phyloP scores from a whole-genome alignment of 192 early-diverging fungal genomes.

The Coemansia guatemalensis region DNA sequence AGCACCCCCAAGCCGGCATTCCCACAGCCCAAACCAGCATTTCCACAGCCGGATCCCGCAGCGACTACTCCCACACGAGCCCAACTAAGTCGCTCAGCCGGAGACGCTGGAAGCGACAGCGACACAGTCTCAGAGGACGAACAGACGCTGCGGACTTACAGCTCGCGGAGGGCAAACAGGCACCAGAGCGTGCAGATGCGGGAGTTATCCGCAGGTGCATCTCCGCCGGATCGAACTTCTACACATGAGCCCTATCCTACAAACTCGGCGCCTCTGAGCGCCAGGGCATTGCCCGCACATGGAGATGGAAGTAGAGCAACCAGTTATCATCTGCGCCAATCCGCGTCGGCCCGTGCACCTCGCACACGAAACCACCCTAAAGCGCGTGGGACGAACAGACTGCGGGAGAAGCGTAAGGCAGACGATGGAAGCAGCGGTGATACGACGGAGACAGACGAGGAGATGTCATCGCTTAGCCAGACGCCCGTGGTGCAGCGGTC shows the following conservation, averaged over 20 bases:
- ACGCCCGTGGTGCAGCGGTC: constrained; percentile 13
- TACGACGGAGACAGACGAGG: constrained; percentile 36
- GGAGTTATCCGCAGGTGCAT: constrained; percentile 7
- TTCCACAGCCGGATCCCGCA: neutral
- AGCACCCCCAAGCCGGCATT: constrained; percentile 32
- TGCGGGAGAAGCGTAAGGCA: neutral
- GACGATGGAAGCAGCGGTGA: constrained; percentile 21
- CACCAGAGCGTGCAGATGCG: constrained; percentile 28
- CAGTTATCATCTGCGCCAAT: neutral
- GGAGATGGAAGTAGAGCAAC: neutral
- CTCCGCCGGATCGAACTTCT: neutral
- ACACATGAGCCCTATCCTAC: neutral
- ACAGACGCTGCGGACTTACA: constrained; percentile 39
- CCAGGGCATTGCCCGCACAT: neutral
- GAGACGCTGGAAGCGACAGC: constrained; percentile 20
- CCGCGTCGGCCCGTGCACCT: neutral
- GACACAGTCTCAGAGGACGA: constrained; percentile 54
- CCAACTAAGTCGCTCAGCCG: constrained; percentile 3
- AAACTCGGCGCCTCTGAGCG: neutral
- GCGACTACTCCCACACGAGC: neutral
- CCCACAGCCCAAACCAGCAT: neutral
- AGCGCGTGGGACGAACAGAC: neutral
- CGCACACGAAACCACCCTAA: neutral
- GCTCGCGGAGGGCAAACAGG: constrained; percentile 30
- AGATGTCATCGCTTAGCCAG: constrained; percentile 3